Percentiles rank a stretch among this genome's conserved stretches.
Conservation (phyloP, 2,329 filamentous ascomycete genomes). For the Colletotrichum coccodes region DNA sequence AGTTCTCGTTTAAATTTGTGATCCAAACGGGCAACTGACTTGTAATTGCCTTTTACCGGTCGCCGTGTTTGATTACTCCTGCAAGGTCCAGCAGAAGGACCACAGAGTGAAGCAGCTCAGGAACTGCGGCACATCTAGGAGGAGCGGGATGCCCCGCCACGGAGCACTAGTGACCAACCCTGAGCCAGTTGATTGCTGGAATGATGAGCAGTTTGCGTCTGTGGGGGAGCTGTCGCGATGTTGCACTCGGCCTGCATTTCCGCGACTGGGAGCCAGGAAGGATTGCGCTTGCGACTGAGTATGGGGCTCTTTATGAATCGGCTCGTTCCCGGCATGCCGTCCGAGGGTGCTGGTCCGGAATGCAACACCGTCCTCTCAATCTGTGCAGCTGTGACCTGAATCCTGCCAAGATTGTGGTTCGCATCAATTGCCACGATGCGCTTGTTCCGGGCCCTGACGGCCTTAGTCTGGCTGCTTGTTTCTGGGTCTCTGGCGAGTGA, state of each 20-base stretch:
- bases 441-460: background rate
- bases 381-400: background rate
- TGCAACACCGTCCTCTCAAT: background rate
- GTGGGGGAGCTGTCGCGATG: background rate
- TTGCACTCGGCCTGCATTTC: constrained; percentile 20
- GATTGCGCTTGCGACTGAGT: background rate
- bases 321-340: background rate
- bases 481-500: constrained; percentile 44
- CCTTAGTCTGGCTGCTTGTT: constrained; percentile 19
- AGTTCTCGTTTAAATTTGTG: background rate
- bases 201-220: background rate
- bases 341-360: background rate
- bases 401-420: constrained; percentile 8
- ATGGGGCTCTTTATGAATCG: constrained; percentile 10
- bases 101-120: background rate
- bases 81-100: background rate
- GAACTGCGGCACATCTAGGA: background rate
- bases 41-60: background rate
- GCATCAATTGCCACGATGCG: constrained; percentile 1
- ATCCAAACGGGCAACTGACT: background rate
- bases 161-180: background rate
- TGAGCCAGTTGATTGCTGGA: constrained; percentile 26
- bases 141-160: constrained; percentile 16
- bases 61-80: background rate
- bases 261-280: constrained; percentile 1